Conservation (phyloP, 129 eudicot species). For the Pseudognaphalium luteoalbum region DNA sequence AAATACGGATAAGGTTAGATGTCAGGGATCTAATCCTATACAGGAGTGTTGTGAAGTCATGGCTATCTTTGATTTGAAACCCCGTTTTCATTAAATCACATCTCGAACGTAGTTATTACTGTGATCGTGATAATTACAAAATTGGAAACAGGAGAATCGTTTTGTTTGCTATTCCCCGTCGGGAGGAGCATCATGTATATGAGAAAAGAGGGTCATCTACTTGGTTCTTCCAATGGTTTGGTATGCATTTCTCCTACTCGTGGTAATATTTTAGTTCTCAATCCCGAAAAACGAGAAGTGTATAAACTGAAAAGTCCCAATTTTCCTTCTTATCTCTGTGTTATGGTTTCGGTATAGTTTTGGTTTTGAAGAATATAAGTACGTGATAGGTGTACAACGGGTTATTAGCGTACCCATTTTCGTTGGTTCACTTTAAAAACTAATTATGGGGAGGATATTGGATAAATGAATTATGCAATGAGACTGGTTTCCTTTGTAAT, state of each 20-base stretch:
- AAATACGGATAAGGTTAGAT: slow-evolving; percentile 6
- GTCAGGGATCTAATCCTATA: slow-evolving; percentile 13
- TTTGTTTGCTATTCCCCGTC: too few species aligned
- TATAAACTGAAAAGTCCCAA: neutral
- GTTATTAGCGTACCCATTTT: too few species aligned
- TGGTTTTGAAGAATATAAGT: neutral
- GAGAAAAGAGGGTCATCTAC: too few species aligned
- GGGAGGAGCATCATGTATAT: too few species aligned
- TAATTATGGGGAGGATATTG: neutral
- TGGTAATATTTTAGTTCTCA: neutral
- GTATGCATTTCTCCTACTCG: neutral
- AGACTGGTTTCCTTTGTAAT: too few species aligned
- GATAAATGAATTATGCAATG: too few species aligned
- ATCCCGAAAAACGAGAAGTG: neutral
- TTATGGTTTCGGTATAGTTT: too few species aligned
- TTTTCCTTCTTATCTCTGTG: neutral
- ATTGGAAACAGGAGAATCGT: neutral
- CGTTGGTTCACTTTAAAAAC: too few species aligned
- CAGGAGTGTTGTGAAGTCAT: slow-evolving; percentile 4
- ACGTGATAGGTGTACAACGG: neutral
- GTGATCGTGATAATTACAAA: neutral
- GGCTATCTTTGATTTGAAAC: neutral
- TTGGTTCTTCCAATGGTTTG: neutral
- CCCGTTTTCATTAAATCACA: slow-evolving; percentile 1
- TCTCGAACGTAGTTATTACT: neutral